Conservation (phyloP, 345 rosid species). For the Limnanthes douglasii region DNA sequence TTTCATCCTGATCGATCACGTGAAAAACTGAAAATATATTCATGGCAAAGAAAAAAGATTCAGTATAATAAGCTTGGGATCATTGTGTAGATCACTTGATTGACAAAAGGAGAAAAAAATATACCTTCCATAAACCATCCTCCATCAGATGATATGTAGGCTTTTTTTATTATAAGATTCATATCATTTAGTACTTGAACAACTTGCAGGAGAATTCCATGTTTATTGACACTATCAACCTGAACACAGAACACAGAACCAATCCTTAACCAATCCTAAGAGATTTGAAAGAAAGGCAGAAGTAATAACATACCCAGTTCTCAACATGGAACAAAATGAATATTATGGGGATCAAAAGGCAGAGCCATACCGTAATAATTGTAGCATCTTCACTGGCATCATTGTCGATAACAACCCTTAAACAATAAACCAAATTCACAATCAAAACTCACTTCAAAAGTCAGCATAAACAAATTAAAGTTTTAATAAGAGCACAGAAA, state of each 20-base stretch:
- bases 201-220: slow-evolving; percentile 80
- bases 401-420: slow-evolving; percentile 81
- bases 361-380: slow-evolving; percentile 39
- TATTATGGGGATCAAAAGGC: neutral
- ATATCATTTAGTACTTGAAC: slow-evolving; percentile 78
- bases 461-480: slow-evolving; percentile 1
- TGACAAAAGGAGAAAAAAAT: slow-evolving; percentile 5
- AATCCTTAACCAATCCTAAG: neutral
- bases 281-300: neutral
- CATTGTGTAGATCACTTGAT: too few relatives aligned
- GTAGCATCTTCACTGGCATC: slow-evolving; percentile 53
- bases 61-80: too few relatives aligned
- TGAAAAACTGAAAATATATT: slow-evolving; percentile 46
- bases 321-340: neutral
- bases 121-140: slow-evolving; percentile 96
- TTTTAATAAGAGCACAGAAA: neutral
- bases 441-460: too few relatives aligned
- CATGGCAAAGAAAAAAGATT: slow-evolving; percentile 4
- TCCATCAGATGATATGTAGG: slow-evolving; percentile 79
- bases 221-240: slow-evolving; percentile 79
- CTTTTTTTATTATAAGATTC: slow-evolving; percentile 76
- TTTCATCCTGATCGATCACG: slow-evolving; percentile 49
- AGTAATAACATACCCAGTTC: neutral
- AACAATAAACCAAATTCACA: too few relatives aligned
- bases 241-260: slow-evolving; percentile 11